phyloP scores from a whole-genome alignment of 106 monocot genomes.

The Dendrobium catenatum region DNA sequence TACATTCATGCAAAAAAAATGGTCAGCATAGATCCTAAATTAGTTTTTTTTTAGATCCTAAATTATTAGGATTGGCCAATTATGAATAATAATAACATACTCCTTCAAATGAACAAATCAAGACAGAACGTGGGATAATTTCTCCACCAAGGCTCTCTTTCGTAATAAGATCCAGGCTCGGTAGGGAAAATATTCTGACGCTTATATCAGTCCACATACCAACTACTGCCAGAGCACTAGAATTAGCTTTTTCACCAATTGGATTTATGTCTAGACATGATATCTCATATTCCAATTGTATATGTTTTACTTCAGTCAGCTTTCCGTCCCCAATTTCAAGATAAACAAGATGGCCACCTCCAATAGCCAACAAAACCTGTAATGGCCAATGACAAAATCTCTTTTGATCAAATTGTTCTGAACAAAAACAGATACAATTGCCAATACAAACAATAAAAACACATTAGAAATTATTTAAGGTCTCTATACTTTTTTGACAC shows the following conservation, averaged over 20 bases:
- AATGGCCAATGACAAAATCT: constrained; percentile 4
- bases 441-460: neutral
- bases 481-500: neutral
- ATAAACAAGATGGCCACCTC: constrained; percentile 94
- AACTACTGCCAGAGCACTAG: constrained; percentile 71
- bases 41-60: neutral
- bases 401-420: constrained; percentile 5
- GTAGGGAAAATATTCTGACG: constrained; percentile 85
- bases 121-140: constrained; percentile 96
- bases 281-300: constrained; percentile 84
- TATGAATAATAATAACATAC: constrained; percentile 32
- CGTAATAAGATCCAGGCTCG: constrained; percentile 56
- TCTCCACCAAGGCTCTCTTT: constrained; percentile 89
- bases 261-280: constrained; percentile 98
- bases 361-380: constrained; percentile 89
- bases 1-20: neutral
- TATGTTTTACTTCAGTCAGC: constrained; percentile 73
- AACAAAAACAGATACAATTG: neutral
- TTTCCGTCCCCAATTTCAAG: constrained; percentile 73
- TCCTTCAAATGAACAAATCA: constrained; percentile 87
- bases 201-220: constrained; percentile 99
- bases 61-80: neutral
- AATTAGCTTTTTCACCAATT: constrained; percentile 58
- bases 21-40: neutral
- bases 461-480: neutral